Conservation (phyloP, 2,329 filamentous ascomycete genomes). For the Ophiostoma angusticollis region DNA sequence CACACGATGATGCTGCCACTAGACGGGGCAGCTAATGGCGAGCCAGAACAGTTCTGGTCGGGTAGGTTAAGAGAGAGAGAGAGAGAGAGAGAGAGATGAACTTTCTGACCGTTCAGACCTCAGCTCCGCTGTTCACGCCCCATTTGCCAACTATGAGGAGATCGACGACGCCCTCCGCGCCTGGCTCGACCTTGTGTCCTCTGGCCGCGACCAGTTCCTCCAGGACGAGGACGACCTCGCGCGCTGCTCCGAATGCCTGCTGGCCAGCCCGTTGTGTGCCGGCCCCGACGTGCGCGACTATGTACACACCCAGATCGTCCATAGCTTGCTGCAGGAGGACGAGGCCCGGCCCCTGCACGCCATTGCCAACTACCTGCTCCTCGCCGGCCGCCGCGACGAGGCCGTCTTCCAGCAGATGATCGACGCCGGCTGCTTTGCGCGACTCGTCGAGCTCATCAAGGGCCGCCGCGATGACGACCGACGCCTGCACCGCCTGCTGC, state of each 20-base stretch:
- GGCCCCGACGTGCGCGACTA: slow-evolving; percentile 56
- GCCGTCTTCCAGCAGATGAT: slow-evolving; percentile 77
- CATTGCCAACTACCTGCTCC: slow-evolving; percentile 70
- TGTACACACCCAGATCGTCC: slow-evolving; percentile 83
- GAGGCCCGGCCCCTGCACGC: slow-evolving; percentile 67
- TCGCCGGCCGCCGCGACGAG: slow-evolving; percentile 73
- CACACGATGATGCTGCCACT: slow-evolving; percentile 1
- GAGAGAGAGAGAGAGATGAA: background rate
- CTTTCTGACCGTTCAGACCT: slow-evolving; percentile 27
- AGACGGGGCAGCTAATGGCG: background rate
- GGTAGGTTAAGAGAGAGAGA: background rate
- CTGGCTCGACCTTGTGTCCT: slow-evolving; percentile 68
- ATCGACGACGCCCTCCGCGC: slow-evolving; percentile 77
- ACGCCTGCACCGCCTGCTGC: slow-evolving; percentile 62
- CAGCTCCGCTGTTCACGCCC: slow-evolving; percentile 30
- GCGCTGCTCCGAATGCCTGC: slow-evolving; percentile 65
- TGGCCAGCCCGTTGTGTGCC: slow-evolving; percentile 62
- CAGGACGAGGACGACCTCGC: slow-evolving; percentile 67
- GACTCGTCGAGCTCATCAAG: slow-evolving; percentile 71
- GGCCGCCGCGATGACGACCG: slow-evolving; percentile 51
- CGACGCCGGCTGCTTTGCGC: slow-evolving; percentile 67
- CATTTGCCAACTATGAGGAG: slow-evolving; percentile 39
- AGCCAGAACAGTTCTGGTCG: background rate
- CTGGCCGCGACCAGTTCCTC: slow-evolving; percentile 63
- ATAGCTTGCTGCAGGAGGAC: slow-evolving; percentile 83